Evolutionary conservation across 441 rosid species (phyloP).

Genomic region (Populus tomentosa): DNA sequence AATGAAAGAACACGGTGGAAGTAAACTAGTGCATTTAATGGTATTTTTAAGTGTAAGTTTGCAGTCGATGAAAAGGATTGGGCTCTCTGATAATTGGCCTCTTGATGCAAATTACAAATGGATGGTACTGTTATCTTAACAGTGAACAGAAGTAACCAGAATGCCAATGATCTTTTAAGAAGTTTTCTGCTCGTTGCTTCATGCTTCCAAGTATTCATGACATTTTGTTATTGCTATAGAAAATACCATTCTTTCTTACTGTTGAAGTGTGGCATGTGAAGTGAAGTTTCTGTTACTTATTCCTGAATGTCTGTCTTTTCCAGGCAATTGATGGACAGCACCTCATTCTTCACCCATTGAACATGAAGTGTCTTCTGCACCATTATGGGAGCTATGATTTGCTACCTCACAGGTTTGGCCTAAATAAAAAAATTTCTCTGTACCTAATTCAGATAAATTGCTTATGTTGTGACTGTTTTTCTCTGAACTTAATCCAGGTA

Average conservation of each 20-base stretch:
- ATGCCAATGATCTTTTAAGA: background rate
- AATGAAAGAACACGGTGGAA: background rate
- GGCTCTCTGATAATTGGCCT: background rate
- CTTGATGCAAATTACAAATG: background rate
- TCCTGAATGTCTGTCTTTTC: constrained; percentile 24
- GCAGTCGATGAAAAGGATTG: background rate
- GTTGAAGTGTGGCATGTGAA: background rate
- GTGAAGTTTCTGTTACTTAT: constrained; percentile 6
- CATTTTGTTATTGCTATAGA: background rate
- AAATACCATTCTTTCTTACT: background rate
- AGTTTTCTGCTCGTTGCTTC: background rate
- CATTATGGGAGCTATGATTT: constrained; percentile 78
- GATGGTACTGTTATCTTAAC: background rate
- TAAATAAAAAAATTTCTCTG: background rate
- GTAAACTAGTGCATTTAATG: background rate
- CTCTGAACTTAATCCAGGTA: background rate
- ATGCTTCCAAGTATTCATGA: background rate
- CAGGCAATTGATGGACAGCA: constrained; percentile 96
- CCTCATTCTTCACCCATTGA: constrained; percentile 79
- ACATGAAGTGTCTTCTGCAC: constrained; percentile 87
- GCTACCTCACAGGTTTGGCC: constrained; percentile 76
- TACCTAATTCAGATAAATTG: too few species aligned
- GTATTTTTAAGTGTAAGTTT: background rate
- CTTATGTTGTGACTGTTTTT: background rate
- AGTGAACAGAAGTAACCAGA: constrained; percentile 2